Percentiles rank a stretch among this genome's conserved stretches.
Conservation (phyloP, 192 early-diverging fungal species). For the Chytriomyces sp. region DNA sequence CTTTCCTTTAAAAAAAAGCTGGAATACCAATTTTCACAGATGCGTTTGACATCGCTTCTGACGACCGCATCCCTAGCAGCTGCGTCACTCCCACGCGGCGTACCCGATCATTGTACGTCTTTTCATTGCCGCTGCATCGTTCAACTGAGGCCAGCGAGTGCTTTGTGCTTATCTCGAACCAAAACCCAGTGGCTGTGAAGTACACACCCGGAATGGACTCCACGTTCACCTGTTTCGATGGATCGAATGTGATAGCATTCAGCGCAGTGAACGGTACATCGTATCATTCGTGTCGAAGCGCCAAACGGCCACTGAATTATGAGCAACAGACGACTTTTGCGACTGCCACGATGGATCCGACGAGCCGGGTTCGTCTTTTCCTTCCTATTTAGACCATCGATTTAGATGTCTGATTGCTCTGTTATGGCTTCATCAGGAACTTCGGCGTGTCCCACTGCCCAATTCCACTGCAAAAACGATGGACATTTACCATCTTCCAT, state of each 20-base stretch:
- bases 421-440: constrained; percentile 60
- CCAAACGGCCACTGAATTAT: not conserved
- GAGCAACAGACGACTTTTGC: constrained; percentile 75
- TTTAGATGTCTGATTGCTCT: too few relatives aligned
- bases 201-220: not conserved
- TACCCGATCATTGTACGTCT: too few relatives aligned
- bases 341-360: constrained; percentile 92
- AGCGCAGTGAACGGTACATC: constrained; percentile 65
- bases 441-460: constrained; percentile 79
- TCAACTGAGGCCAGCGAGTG: too few relatives aligned
- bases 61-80: too few relatives aligned
- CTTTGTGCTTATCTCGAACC: too few relatives aligned
- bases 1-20: too few relatives aligned
- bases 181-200: too few relatives aligned
- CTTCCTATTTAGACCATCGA: not conserved
- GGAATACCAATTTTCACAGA: too few relatives aligned
- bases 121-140: too few relatives aligned
- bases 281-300: not conserved
- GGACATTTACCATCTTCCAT: constrained; percentile 72
- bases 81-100: too few relatives aligned
- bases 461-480: constrained; percentile 82
- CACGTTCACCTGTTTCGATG: constrained; percentile 68
- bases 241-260: constrained; percentile 63
- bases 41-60: too few relatives aligned
- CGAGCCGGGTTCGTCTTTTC: constrained; percentile 72